Base-by-base conservation (phyloP, 2,329 filamentous ascomycete genomes). In the Cladosporium sp. region DNA sequence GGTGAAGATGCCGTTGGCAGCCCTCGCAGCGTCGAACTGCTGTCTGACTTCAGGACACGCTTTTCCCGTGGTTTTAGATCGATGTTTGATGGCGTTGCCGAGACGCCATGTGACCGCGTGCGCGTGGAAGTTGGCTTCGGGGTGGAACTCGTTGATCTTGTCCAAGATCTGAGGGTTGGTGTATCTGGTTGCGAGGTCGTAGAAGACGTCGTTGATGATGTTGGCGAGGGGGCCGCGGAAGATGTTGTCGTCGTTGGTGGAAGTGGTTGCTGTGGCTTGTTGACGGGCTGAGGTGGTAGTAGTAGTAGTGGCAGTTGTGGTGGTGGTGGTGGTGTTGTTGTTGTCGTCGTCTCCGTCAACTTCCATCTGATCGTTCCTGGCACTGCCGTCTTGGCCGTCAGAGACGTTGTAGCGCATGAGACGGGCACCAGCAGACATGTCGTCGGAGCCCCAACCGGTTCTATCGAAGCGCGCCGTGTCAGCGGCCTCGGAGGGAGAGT, bases 371-470 rank as follows among this genome's bases (percentile, higher is more conserved):
- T n/a, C n/a, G n/a, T n/a, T n/a, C n/a, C n/a, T n/a, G n/a, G n/a
- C n/a, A n/a, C n/a, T n/a, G 18, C 7, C 18, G 29, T 13, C 13
- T 4, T 45, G 1, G 19, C 7, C 2, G 19, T 17, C 19, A 6
- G 36, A n/a, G 20, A 47, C 20, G 22, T 47, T 27, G 22, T 47
- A 47, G 4, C 43, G 43, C 43, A 29, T 47, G 20, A 47, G 43
- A 8, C 43, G 43, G 2, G 19, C 43, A 32, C 34, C 43, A 18
- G 43, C 32, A 13, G 43, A 47, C 43, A 47, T 47, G 17, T 47
- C 32, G 15, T 47, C 43, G 17, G 4, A 4, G 9, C 22, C 22
- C 22, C 22, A 27, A 9, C 22, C 22, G 22, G 22, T 27, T 9
- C 9, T 27, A 9, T 27, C 22, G 22, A 27, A 5, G 22, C 22